Conservation (phyloP, 495 filamentous ascomycete species). For the Aspergillus nanangensis region DNA sequence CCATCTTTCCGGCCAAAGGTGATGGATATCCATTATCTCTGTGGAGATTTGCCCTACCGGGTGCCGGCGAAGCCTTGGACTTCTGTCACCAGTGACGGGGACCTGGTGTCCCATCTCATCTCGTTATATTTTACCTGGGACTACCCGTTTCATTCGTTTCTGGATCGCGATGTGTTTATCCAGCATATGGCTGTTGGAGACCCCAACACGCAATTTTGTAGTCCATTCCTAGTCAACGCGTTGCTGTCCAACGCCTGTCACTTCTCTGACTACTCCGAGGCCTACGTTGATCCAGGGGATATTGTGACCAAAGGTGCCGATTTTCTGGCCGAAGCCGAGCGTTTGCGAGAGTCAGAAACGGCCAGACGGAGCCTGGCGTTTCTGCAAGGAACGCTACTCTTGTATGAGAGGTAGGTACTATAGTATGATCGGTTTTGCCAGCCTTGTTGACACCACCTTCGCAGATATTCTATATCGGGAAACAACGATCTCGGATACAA, state of each 20-base stretch:
- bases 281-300: constrained; percentile 38
- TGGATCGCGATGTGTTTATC: constrained; percentile 47
- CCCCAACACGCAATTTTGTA: constrained; percentile 39
- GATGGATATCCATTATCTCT: constrained; percentile 45
- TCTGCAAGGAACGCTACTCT: constrained; percentile 38
- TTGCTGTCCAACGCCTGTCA: constrained; percentile 47
- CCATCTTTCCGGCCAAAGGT: constrained; percentile 38
- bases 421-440: no score
- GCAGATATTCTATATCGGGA: constrained; percentile 41
- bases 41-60: constrained; percentile 32
- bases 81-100: constrained; percentile 41
- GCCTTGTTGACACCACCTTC: no score
- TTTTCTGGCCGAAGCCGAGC: constrained; percentile 41
- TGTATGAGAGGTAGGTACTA: constrained; percentile 41
- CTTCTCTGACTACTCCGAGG: constrained; percentile 43
- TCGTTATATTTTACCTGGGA: constrained; percentile 54
- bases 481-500: constrained; percentile 39
- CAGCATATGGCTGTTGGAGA: constrained; percentile 36
- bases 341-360: constrained; percentile 21
- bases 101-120: constrained; percentile 50
- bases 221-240: constrained; percentile 50
- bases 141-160: constrained; percentile 44
- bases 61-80: constrained; percentile 51
- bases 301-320: constrained; percentile 38
- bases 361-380: constrained; percentile 26